Base-by-base conservation (phyloP, 805 yeast species). In the Peterozyma xylosa region DNA sequence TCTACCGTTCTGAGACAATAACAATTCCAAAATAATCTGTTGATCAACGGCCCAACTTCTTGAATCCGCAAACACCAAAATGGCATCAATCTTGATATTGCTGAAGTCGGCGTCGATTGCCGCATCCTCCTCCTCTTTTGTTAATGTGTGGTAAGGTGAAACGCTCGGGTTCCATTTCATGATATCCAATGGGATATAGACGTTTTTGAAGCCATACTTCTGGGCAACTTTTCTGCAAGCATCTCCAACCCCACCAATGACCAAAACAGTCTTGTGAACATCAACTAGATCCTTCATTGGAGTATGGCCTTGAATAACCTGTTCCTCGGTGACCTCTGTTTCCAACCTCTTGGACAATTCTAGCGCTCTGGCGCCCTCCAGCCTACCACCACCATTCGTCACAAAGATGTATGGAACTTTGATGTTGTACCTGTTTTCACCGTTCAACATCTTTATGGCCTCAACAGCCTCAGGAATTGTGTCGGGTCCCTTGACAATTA, bases 41-140 rank as follows among this genome's bases (percentile, higher is more conserved):
- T 86, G 89, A 63, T 88, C 96, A 29, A 87, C 88, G 37, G 95
- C 95, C 95, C 95, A 86, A 58, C 86, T 88, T 64, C 95, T 75
- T 7, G 93, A 81, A 66, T 88, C 96, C 10, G 96, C 96, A 69
- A 88, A 88, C 38, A 87, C 95, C 58, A 88, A 67, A 45, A 88
- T 83, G 11, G 91, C 95, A 50, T 88, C 90, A 49, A 88, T 84
- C 16, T 71, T 62, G 34, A 75, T 68, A 58, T 81, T 75, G 34
- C 80, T 69, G 58, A 86, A 86, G 60, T 88, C 95, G 34, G 71
- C 74, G 42, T 71, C 76, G 44, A 67, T 67, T 35, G 82, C 74
- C 45, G 74, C 73, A 16, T 58, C 63, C 42, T 69, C 58, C 57
- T 86, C 93, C 50, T 83, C 91, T 45, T 80, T 86, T 18, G 87